phyloP scores from a whole-genome alignment of 805 yeast genomes.

The Cyberlindnera xishuangbannaensis region DNA sequence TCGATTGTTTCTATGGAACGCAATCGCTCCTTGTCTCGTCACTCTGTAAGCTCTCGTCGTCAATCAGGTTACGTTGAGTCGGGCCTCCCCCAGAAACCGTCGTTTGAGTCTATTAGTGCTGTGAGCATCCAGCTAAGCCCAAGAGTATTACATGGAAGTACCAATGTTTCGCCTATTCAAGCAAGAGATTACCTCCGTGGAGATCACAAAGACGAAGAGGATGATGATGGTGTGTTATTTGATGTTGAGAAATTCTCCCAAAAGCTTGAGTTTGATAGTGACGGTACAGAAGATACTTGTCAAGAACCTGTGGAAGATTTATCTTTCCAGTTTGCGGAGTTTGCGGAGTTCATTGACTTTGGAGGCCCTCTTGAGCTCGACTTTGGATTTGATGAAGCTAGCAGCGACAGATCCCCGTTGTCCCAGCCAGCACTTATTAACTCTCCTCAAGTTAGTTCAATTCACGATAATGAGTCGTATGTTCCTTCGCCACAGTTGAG shows the following conservation, averaged over 20 bases:
- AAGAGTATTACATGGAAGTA: too few species aligned
- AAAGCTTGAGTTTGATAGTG: conserved; percentile 16
- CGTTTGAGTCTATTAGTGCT: conserved; percentile 9
- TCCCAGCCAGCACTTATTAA: conserved; percentile 17
- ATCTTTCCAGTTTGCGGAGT: conserved; percentile 37
- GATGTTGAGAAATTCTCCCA: conserved; percentile 24
- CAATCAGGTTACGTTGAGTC: conserved; percentile 17
- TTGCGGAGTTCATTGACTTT: conserved; percentile 40
- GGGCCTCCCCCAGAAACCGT: conserved; percentile 6
- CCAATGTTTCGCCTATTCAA: too few species aligned
- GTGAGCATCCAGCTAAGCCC: conserved; percentile 13
- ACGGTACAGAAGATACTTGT: conserved; percentile 6
- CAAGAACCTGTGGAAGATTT: conserved; percentile 17
- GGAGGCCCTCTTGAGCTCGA: conserved; percentile 36
- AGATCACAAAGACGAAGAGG: conserved; percentile 3
- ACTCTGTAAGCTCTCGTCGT: conserved; percentile 26
- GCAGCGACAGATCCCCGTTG: conserved; percentile 7
- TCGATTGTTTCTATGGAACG: conserved; percentile 66
- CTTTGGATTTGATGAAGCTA: conserved; percentile 24
- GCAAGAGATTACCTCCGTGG: too few species aligned
- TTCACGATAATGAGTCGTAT: conserved; percentile 3
- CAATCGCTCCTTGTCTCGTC: conserved; percentile 51
- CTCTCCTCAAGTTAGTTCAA: conserved; percentile 2
- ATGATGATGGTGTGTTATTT: conserved; percentile 21
- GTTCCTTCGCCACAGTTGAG: conserved; percentile 7